A percentile compares a stretch with the other conserved stretches of the same genome.
These are phyloP conservation scores for Trifolium repens DNA, from an alignment of 306 rosid genomes.

Conservation along the genomic window DNA sequence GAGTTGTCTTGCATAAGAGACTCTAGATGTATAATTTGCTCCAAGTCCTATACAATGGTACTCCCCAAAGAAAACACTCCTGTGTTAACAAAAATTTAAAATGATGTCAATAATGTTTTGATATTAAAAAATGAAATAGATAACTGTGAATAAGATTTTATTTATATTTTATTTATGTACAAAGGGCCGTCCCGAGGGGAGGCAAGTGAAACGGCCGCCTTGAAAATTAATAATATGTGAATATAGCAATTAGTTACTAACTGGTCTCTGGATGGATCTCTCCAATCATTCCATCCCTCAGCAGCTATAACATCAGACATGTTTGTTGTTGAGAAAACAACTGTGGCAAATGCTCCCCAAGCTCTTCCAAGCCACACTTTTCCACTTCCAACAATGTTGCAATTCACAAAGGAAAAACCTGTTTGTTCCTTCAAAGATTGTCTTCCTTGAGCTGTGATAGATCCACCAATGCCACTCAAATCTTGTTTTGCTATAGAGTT, in stretches of 20 bases:
- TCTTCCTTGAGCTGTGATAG: slow-evolving; percentile 81
- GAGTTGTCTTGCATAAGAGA: slow-evolving; percentile 71
- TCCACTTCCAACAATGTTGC: slow-evolving; percentile 72
- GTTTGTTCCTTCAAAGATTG: slow-evolving; percentile 51
- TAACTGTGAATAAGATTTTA: not conserved
- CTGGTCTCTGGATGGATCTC: slow-evolving; percentile 71
- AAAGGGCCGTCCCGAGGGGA: too few relatives aligned
- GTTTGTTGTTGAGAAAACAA: slow-evolving; percentile 60
- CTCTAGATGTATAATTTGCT: slow-evolving; percentile 59
- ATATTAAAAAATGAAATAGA: not conserved
- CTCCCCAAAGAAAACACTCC: slow-evolving; percentile 78
- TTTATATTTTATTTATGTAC: too few relatives aligned
- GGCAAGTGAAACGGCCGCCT: too few relatives aligned
- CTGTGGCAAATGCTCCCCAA: slow-evolving; percentile 74
- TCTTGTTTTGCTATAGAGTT: slow-evolving; percentile 60
- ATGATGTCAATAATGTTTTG: not conserved
- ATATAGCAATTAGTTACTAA: slow-evolving; percentile 28
- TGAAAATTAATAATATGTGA: not conserved
- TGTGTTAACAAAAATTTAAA: slow-evolving; percentile 34
- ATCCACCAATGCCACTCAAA: slow-evolving; percentile 55
- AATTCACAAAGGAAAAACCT: slow-evolving; percentile 84
- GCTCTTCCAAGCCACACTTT: slow-evolving; percentile 91
- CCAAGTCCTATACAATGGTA: slow-evolving; percentile 66
- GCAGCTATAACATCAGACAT: slow-evolving; percentile 70
- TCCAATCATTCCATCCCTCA: slow-evolving; percentile 85